Conservation (phyloP, 208 protist genomes). For the Trypanosoma lewisi region DNA sequence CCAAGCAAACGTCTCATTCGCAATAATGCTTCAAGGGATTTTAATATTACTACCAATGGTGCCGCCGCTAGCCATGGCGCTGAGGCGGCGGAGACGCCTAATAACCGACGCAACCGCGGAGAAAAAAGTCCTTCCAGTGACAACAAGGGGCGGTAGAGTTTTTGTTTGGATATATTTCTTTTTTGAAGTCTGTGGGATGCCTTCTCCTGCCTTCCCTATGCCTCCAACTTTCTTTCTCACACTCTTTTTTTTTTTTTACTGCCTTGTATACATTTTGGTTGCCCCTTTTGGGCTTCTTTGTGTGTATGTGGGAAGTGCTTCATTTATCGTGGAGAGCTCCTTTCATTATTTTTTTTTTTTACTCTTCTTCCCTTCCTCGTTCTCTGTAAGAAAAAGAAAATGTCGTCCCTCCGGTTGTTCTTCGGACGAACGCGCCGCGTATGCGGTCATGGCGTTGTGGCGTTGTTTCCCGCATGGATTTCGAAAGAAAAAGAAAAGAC, state of each 20-base stretch:
- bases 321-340: too few relatives aligned
- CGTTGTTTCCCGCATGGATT: too few relatives aligned
- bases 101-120: not conserved
- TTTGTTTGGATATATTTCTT: too few relatives aligned
- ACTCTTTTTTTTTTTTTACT: not conserved
- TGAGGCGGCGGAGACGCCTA: not conserved
- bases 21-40: not conserved
- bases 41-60: not conserved
- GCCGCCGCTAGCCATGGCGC: not conserved
- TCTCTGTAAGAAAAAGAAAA: not conserved
- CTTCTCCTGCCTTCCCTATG: too few relatives aligned
- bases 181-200: too few relatives aligned
- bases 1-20: not conserved
- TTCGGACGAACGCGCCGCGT: too few relatives aligned
- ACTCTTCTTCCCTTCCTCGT: not conserved
- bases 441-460: too few relatives aligned
- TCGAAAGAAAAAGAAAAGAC: too few relatives aligned
- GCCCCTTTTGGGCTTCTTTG: too few relatives aligned
- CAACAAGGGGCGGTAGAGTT: not conserved
- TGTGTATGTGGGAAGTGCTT: too few relatives aligned
- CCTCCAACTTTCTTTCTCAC: not conserved
- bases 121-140: not conserved
- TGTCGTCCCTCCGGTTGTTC: too few relatives aligned
- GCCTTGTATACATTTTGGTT: too few relatives aligned
- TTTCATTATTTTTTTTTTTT: not conserved